Conservation (phyloP, 208 protist genomes). For the Phytomonas francai region DNA sequence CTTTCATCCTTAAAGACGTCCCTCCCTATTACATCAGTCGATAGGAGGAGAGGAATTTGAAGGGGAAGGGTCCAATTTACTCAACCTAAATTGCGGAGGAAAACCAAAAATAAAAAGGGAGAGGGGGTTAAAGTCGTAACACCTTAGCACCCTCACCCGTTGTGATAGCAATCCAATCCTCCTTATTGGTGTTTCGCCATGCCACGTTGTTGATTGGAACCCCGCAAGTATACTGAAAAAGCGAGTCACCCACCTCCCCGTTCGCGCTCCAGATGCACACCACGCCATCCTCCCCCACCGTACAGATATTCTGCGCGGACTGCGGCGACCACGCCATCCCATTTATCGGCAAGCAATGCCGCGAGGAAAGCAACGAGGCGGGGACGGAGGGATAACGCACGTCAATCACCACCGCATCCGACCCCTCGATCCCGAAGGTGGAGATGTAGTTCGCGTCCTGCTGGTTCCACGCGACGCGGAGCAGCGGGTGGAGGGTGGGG, state of each 20-base stretch:
- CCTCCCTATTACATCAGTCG: not conserved
- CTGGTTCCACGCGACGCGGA: slow-evolving; percentile 97
- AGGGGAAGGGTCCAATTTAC: slow-evolving; percentile 12
- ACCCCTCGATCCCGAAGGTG: slow-evolving; percentile 93
- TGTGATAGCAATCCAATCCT: slow-evolving; percentile 84
- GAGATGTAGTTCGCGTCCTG: slow-evolving; percentile 96
- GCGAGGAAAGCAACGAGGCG: slow-evolving; percentile 67
- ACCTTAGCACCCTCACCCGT: slow-evolving; percentile 61
- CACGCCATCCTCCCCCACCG: slow-evolving; percentile 93
- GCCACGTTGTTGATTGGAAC: slow-evolving; percentile 81
- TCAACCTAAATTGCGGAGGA: not conserved
- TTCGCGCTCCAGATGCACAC: slow-evolving; percentile 97
- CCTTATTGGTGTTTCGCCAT: slow-evolving; percentile 57
- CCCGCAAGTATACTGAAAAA: slow-evolving; percentile 53
- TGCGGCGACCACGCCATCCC: slow-evolving; percentile 94
- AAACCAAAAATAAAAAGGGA: not conserved
- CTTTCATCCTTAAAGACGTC: not conserved
- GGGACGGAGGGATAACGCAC: slow-evolving; percentile 88
- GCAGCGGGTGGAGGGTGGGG: slow-evolving; percentile 80
- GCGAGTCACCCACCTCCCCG: slow-evolving; percentile 29
- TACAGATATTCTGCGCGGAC: slow-evolving; percentile 90
- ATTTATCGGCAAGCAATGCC: slow-evolving; percentile 92
- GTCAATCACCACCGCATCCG: slow-evolving; percentile 94
- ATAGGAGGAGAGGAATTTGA: slow-evolving; percentile 4
- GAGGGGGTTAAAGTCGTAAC: slow-evolving; percentile 35